A percentile compares a stretch with the other conserved stretches of the same genome.
Evolutionary conservation across 208 protist genomes (phyloP).

Genomic region (Acanthamoeba quina): DNA sequence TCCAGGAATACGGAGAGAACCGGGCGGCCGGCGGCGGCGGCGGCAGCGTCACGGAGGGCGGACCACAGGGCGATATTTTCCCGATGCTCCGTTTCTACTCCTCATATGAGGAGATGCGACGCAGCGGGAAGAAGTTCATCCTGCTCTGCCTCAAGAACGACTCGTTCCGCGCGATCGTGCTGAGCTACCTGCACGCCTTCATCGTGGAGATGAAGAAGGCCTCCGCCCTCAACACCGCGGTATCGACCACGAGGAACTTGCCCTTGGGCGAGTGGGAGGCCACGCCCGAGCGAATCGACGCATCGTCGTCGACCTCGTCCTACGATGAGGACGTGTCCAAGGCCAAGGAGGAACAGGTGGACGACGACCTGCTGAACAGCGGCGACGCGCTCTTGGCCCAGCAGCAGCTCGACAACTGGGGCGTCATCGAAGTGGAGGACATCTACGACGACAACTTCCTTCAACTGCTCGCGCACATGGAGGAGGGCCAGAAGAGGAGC

Average conservation of each 20-base stretch:
- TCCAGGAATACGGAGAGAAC: background rate
- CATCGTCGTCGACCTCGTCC: background rate
- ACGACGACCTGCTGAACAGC: background rate
- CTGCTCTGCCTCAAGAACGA: constrained; percentile 48
- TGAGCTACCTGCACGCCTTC: constrained; percentile 11
- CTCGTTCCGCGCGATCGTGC: constrained; percentile 32
- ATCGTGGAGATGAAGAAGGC: background rate
- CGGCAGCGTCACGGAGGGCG: background rate
- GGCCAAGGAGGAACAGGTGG: background rate
- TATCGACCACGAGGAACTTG: background rate
- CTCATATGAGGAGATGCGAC: constrained; percentile 35
- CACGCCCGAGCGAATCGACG: background rate
- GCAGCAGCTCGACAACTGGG: background rate
- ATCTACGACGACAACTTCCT: constrained; percentile 40
- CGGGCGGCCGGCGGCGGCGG: too few relatives aligned
- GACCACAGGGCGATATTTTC: constrained; percentile 22
- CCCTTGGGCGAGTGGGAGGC: background rate
- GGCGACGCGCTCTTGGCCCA: background rate
- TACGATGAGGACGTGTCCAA: background rate
- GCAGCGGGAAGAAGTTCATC: constrained; percentile 13
- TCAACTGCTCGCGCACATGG: constrained; percentile 4
- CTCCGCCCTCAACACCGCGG: background rate
- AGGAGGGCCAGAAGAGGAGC: background rate
- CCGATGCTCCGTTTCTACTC: background rate
- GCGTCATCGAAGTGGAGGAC: constrained; percentile 22